Conservation (phyloP, 2,329 filamentous ascomycete species). For the Plectosphaerella plurivora region DNA sequence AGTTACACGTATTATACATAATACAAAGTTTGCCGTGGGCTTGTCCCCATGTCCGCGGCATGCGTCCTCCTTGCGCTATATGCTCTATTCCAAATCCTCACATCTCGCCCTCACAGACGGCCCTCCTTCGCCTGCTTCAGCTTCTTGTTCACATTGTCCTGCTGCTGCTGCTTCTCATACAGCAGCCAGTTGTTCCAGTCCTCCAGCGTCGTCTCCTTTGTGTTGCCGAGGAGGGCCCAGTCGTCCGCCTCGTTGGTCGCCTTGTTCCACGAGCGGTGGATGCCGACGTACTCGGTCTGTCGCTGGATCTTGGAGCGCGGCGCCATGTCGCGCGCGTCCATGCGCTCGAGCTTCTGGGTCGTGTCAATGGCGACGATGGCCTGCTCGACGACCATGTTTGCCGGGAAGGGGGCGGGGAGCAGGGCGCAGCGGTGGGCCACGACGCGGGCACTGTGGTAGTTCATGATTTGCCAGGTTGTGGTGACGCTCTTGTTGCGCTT, state of each 20-base stretch:
- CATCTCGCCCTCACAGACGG: not conserved
- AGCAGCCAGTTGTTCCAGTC: slow-evolving; percentile 17
- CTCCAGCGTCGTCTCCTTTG: slow-evolving; percentile 47
- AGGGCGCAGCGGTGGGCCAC: slow-evolving; percentile 49
- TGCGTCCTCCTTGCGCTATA: not conserved
- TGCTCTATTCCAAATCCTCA: not conserved
- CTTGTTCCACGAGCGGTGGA: slow-evolving; percentile 44
- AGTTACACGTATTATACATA: slow-evolving; percentile 1
- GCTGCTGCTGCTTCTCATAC: not conserved
- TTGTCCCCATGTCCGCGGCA: not conserved
- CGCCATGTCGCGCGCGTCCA: slow-evolving; percentile 28
- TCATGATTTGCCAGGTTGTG: slow-evolving; percentile 50
- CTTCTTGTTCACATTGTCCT: not conserved
- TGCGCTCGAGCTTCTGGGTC: slow-evolving; percentile 47
- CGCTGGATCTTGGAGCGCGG: slow-evolving; percentile 45
- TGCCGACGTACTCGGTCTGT: slow-evolving; percentile 60
- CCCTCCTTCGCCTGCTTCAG: not conserved
- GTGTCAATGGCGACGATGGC: slow-evolving; percentile 57
- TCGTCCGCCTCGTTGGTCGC: slow-evolving; percentile 40
- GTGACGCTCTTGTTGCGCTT: slow-evolving; percentile 40
- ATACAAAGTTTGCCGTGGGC: not conserved
- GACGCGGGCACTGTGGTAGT: slow-evolving; percentile 46
- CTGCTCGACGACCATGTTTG: slow-evolving; percentile 42
- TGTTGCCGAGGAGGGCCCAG: slow-evolving; percentile 65
- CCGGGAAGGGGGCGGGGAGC: slow-evolving; percentile 36